These are phyloP conservation scores for Pseudoscleropodium purum DNA, from an alignment of 225 moss, liverwort and hornwort genomes.

Conservation along the genomic window DNA sequence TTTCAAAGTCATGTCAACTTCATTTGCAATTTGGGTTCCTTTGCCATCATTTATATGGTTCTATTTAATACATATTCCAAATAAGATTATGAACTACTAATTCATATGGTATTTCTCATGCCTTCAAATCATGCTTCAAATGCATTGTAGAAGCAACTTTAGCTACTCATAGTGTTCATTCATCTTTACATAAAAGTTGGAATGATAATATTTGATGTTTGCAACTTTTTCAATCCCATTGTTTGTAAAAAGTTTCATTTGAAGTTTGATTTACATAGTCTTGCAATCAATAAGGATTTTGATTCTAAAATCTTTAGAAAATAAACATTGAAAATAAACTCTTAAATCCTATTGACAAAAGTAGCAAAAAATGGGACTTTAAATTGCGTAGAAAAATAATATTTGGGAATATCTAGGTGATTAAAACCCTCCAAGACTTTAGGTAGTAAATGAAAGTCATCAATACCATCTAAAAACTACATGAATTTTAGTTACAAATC, in stretches of 20 bases:
- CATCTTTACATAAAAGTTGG: rapidly evolving
- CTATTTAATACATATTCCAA: too few species aligned
- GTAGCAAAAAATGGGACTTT: rapidly evolving
- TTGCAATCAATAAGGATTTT: background rate
- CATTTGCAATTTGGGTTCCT: too few species aligned
- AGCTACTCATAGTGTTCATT: background rate
- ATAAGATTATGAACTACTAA: too few species aligned
- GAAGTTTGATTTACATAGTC: rapidly evolving
- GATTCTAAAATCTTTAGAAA: background rate
- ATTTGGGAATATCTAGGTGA: rapidly evolving
- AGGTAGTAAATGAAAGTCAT: rapidly evolving
- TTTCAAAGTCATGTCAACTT: too few species aligned
- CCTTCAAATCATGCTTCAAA: too few species aligned
- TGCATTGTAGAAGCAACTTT: too few species aligned
- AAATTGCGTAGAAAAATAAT: rapidly evolving
- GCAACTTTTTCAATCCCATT: rapidly evolving
- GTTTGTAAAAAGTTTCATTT: background rate
- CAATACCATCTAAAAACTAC: rapidly evolving
- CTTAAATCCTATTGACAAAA: background rate
- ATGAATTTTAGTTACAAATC: rapidly evolving
- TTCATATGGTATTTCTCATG: too few species aligned
- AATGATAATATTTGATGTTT: background rate
- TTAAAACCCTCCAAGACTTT: rapidly evolving
- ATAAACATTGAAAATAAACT: too few species aligned
- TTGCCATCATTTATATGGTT: too few species aligned